Conservation (phyloP, 306 rosid species). For the Prunus fruticosa region DNA sequence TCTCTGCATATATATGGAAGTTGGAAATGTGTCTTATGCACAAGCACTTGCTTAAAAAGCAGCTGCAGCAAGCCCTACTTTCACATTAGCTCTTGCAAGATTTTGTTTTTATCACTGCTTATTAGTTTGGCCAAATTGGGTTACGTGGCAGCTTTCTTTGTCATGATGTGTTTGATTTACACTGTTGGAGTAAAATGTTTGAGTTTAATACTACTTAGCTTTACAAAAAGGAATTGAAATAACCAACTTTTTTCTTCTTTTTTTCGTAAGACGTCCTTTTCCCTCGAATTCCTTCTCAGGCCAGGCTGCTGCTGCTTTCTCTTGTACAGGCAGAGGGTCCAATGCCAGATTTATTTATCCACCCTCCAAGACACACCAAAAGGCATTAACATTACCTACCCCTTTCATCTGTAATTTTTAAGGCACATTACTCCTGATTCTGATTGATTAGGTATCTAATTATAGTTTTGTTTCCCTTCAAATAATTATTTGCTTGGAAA, state of each 20-base stretch:
- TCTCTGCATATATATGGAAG: background rate
- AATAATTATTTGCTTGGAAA: background rate
- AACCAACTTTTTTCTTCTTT: background rate
- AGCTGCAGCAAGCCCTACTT: background rate
- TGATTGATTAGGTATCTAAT: background rate
- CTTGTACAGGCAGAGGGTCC: no score
- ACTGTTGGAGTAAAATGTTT: background rate
- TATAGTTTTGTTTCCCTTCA: background rate
- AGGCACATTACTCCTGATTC: background rate
- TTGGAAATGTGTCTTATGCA: background rate
- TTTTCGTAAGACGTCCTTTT: background rate
- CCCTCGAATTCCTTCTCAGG: background rate
- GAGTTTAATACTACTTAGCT: background rate
- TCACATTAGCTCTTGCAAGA: background rate
- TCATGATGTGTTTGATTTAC: background rate
- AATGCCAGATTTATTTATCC: background rate
- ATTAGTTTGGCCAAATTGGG: background rate
- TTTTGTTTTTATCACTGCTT: background rate
- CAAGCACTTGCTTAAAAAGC: background rate
- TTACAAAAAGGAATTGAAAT: background rate
- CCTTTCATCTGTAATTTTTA: constrained; percentile 1
- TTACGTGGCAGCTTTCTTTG: background rate
- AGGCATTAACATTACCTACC: background rate
- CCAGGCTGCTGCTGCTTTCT: background rate
- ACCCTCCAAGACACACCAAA: background rate